Evolutionary conservation across 129 eudicot genomes (phyloP).

Genomic region (Daucus carota): DH1_v3.0 NC_030387.2:36586501-36587000

Average conservation of each 20-base stretch:
- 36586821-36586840: constrained; percentile 12
- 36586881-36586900: not conserved
- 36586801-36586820: constrained; percentile 63
- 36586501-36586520: not conserved
- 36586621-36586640: not conserved
- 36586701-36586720: constrained; percentile 61
- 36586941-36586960: not conserved
- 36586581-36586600: not conserved
- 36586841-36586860: not conserved
- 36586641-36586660: constrained; percentile 46
- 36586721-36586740: constrained; percentile 75
- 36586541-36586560: not conserved
- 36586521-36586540: not conserved
- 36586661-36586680: constrained; percentile 68
- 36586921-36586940: not conserved
- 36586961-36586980: not conserved
- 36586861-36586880: not conserved
- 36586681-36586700: constrained; percentile 78
- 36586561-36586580: not conserved
- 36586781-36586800: constrained; percentile 57
- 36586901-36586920: not conserved
- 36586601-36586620: not conserved
- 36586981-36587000: not conserved
- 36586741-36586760: constrained; percentile 79
- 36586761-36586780: constrained; percentile 99